Evolutionary conservation across 225 moss, liverwort and hornwort genomes (phyloP), one percentile per base, ranked within the genome.

Genomic region (Polytrichum commune): DNA sequence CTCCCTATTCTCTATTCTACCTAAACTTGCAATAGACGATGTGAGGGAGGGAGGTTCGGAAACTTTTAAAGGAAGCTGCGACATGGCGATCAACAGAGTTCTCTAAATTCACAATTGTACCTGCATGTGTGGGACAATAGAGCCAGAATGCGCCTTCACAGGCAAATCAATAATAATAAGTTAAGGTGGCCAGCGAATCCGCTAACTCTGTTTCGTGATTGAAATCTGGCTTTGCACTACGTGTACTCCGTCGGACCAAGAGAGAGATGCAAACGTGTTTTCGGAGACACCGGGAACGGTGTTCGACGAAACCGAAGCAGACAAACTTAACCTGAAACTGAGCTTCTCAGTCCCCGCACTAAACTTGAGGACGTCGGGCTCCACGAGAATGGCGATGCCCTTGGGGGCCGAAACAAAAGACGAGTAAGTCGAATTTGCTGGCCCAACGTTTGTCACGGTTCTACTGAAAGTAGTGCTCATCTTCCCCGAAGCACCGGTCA

Each of bases 371-470:
- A 16, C 4, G 22, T 6, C 3, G 4, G 68, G 68, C 25, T 53
- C 27, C 53, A 68, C 68, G 10, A 6, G 25, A 20, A 68, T 53
- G 13, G 38, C 26, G 24, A 68, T 53, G 53, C 46, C 46, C 26
- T 23, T 5, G 24, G 68, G 68, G 18, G 46, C 19, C 28, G 19
- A 18, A 5, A 30, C 32, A 9, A 8, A 3, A 18, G 32, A 29
- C 28, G 16, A 28, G 19, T 91, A 93, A 0, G 65, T 77, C 2
- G 67, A 24, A 29, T 73, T 69, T 0, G 72, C 76, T 13, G 58
- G 79, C 25, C 93, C 93, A 3, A 93, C 91, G 18, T 89, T 91
- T 7, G 88, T 91, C 8, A 88, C 82, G 1, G 80, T 90, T 64
- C 89, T 77, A 2, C 28, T 75, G 32, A 86, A 18, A 65, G 29